Percentiles rank a stretch among this genome's conserved stretches.
Conservation (phyloP, 106 monocot genomes). For the Acorus calamus region DNA sequence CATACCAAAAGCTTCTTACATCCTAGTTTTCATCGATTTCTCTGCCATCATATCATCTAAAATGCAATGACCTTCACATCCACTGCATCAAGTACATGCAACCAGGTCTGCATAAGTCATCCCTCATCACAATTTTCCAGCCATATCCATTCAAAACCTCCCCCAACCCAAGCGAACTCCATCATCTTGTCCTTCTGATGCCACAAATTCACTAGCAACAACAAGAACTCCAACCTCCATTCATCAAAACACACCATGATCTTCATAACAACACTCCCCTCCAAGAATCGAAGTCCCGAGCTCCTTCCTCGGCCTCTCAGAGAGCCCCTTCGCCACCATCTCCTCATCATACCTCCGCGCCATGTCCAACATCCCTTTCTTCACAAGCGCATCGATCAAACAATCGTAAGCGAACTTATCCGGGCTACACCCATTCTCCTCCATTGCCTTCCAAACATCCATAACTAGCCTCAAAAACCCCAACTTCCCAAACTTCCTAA, state of each 20-base stretch:
- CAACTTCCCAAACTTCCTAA: constrained; percentile 94
- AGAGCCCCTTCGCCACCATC: constrained; percentile 78
- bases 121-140: too few relatives aligned
- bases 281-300: constrained; percentile 25
- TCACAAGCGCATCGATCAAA: constrained; percentile 73
- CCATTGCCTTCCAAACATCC: constrained; percentile 66
- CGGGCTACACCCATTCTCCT: constrained; percentile 60
- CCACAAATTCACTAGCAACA: too few relatives aligned
- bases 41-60: too few relatives aligned
- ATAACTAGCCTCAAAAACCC: constrained; percentile 80
- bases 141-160: too few relatives aligned
- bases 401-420: constrained; percentile 85
- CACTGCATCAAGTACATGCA: too few relatives aligned
- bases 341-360: constrained; percentile 81
- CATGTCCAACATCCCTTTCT: constrained; percentile 86
- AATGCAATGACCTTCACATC: too few relatives aligned
- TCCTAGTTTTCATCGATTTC: too few relatives aligned
- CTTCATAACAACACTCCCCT: constrained; percentile 8
- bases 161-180: too few relatives aligned
- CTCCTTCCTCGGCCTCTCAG: constrained; percentile 66
- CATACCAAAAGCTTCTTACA: too few relatives aligned
- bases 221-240: too few relatives aligned
- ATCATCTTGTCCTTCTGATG: too few relatives aligned
- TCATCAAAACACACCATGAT: neutral
- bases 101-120: too few relatives aligned